A percentile compares a stretch with the other conserved stretches of the same genome.
Evolutionary conservation across 257 asterid genomes (phyloP).

Genomic region (Orobanche coerulescens): DNA sequence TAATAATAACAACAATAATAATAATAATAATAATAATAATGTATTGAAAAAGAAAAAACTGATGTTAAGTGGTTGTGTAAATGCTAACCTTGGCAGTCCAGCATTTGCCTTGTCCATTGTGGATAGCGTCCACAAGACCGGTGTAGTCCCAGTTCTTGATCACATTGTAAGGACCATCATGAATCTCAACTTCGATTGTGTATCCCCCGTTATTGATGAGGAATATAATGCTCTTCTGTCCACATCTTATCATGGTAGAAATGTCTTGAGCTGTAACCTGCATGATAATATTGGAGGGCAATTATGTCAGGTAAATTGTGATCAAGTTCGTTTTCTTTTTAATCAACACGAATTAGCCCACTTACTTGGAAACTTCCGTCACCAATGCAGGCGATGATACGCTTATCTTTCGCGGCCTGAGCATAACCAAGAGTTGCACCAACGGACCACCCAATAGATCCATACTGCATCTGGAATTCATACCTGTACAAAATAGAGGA

Average conservation of each 20-base stretch:
- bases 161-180: slow-evolving; percentile 51
- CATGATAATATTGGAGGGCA: neutral
- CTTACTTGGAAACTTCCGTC: slow-evolving; percentile 56
- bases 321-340: neutral
- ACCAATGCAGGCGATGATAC: slow-evolving; percentile 38
- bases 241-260: slow-evolving; percentile 46
- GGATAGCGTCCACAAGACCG: slow-evolving; percentile 44
- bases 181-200: slow-evolving; percentile 55
- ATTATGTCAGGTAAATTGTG: neutral
- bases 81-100: slow-evolving; percentile 46
- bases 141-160: slow-evolving; percentile 61
- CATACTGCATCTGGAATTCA: slow-evolving; percentile 53
- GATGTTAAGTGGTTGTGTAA: too few relatives aligned
- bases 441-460: slow-evolving; percentile 53
- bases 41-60: neutral
- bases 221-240: slow-evolving; percentile 39
- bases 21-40: neutral
- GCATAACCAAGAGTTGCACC: slow-evolving; percentile 53
- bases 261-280: slow-evolving; percentile 57
- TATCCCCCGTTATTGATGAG: slow-evolving; percentile 56
- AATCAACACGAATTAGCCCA: neutral
- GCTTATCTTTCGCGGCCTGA: slow-evolving; percentile 44
- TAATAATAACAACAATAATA: neutral
- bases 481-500: slow-evolving; percentile 18
- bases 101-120: slow-evolving; percentile 51